A percentile compares a stretch with the other conserved stretches of the same genome.
Evolutionary conservation across 192 early-diverging fungal genomes (phyloP).

Genomic region (Linderina pennispora): DNA sequence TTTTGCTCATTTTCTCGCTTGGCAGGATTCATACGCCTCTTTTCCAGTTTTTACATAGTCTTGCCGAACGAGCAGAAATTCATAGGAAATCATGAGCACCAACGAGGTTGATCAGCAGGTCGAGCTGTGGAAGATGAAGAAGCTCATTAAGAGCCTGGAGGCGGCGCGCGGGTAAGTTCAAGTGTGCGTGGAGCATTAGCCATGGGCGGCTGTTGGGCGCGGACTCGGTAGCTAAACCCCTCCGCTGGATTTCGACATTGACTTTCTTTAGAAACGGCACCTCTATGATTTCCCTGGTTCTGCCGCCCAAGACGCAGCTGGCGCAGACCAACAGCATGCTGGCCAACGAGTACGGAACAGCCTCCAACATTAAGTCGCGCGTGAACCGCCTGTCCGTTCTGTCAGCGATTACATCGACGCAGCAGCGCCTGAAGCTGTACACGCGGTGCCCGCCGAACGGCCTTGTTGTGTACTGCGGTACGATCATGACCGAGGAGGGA

Average conservation of each 20-base stretch:
- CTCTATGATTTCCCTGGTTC: slow-evolving; percentile 98
- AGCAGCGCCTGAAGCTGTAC: slow-evolving; percentile 95
- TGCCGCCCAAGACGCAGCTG: slow-evolving; percentile 92
- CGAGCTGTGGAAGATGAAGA: slow-evolving; percentile 98
- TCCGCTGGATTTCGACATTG: background rate
- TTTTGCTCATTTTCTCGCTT: too few relatives aligned
- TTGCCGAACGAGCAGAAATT: slow-evolving; percentile 8
- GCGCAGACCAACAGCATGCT: slow-evolving; percentile 86
- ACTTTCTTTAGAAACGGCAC: slow-evolving; percentile 91
- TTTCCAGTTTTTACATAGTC: too few relatives aligned
- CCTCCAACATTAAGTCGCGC: slow-evolving; percentile 99
- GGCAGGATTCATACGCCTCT: too few relatives aligned
- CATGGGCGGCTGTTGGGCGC: too few relatives aligned
- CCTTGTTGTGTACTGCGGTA: slow-evolving; percentile 92
- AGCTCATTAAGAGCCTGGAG: slow-evolving; percentile 94
- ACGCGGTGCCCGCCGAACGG: slow-evolving; percentile 89
- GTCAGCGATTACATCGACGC: slow-evolving; percentile 95
- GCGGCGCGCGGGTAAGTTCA: slow-evolving; percentile 79
- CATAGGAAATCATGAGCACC: slow-evolving; percentile 13
- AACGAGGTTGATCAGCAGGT: slow-evolving; percentile 78
- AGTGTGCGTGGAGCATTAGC: too few relatives aligned
- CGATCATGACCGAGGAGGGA: slow-evolving; percentile 95
- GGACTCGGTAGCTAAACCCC: too few relatives aligned
- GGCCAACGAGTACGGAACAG: slow-evolving; percentile 97
- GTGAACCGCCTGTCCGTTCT: slow-evolving; percentile 97